Conservation (phyloP, 306 rosid species). For the Dryas octopetala region DNA sequence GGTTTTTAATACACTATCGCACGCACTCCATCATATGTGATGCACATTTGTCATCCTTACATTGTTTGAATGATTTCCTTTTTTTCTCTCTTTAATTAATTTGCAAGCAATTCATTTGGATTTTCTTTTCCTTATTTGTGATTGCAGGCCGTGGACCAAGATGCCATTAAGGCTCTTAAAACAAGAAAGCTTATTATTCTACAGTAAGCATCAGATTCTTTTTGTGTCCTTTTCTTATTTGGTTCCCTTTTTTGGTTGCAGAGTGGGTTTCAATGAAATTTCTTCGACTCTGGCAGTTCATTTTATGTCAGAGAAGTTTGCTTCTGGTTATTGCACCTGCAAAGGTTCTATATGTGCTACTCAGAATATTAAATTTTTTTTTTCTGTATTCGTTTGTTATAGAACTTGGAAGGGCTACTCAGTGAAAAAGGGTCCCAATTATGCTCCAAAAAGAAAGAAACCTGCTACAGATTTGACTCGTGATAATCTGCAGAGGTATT, state of each 20-base stretch:
- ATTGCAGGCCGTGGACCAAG: constrained; percentile 57
- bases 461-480: constrained; percentile 78
- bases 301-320: background rate
- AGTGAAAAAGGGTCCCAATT: constrained; percentile 65
- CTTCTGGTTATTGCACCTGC: background rate
- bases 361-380: background rate
- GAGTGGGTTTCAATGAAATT: background rate
- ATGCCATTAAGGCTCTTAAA: constrained; percentile 70
- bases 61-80: background rate
- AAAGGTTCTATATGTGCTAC: background rate
- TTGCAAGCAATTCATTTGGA: constrained; percentile 22
- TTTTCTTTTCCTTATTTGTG: constrained; percentile 19
- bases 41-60: background rate
- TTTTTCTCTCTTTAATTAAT: background rate
- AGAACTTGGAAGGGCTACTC: constrained; percentile 80
- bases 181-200: constrained; percentile 66
- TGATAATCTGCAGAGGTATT: constrained; percentile 73
- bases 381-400: constrained; percentile 13
- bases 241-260: background rate
- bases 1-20: background rate
- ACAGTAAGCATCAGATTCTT: constrained; percentile 47
- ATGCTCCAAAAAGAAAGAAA: constrained; percentile 79
- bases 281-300: background rate
- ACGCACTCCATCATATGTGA: background rate
- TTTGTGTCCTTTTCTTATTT: constrained; percentile 6